Evolutionary conservation across 495 filamentous ascomycete genomes (phyloP).

Genomic region (Sordaria brevicollis): DNA sequence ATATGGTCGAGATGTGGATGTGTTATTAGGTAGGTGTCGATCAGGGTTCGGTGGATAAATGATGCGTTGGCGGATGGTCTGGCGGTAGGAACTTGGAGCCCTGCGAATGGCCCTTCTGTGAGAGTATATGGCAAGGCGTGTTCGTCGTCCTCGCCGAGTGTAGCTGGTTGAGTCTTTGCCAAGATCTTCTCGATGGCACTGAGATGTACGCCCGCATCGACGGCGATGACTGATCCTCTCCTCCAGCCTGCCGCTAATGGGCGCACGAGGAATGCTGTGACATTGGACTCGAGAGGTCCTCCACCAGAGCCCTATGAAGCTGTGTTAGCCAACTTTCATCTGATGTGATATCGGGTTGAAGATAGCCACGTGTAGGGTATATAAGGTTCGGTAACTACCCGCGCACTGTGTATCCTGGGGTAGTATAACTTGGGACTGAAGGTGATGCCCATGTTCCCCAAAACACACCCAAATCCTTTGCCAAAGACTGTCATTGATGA

Average conservation of each 20-base stretch:
- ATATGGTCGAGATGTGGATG: constrained; percentile 94
- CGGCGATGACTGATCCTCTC: constrained; percentile 69
- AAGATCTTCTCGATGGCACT: constrained; percentile 70
- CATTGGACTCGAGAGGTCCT: constrained; percentile 79
- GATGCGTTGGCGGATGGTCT: constrained; percentile 66
- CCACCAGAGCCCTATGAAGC: constrained; percentile 69
- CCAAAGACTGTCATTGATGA: background rate
- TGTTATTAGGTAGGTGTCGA: constrained; percentile 83
- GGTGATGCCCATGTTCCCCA: background rate
- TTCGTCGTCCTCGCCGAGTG: constrained; percentile 28
- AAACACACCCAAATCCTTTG: background rate
- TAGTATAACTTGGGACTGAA: background rate
- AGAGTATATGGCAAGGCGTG: constrained; percentile 26
- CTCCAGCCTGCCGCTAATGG: constrained; percentile 68
- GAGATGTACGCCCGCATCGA: constrained; percentile 88
- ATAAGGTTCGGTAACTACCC: background rate
- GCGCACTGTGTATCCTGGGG: background rate
- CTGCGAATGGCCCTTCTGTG: constrained; percentile 56
- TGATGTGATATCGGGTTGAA: background rate
- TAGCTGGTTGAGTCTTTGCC: constrained; percentile 33
- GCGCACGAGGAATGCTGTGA: constrained; percentile 81
- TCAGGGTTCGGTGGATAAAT: constrained; percentile 62
- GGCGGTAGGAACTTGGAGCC: constrained; percentile 51
- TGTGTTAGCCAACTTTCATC: constrained; percentile 11
- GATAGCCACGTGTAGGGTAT: background rate